These are phyloP conservation scores for Diaporthe eres DNA, from an alignment of 2,329 filamentous ascomycete genomes.

Conservation along the genomic window DNA sequence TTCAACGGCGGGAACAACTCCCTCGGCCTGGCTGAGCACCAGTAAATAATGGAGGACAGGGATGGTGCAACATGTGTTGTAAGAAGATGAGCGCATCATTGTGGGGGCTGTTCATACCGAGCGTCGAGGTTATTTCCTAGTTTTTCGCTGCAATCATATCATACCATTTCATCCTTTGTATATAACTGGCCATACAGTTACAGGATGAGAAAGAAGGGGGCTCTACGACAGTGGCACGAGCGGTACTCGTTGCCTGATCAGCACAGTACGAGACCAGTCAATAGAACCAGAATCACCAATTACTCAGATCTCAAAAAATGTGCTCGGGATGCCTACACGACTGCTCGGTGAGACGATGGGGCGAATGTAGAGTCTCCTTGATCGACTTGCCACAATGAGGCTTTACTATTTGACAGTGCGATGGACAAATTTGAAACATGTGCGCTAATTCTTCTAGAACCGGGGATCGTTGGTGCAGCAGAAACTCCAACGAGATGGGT, in stretches of 20 bases:
- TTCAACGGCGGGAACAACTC: slow-evolving; percentile 70
- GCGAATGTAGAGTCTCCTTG: neutral
- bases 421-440: neutral
- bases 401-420: neutral
- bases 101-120: neutral
- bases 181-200: slow-evolving; percentile 25
- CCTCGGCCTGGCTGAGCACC: slow-evolving; percentile 63
- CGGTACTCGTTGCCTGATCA: neutral
- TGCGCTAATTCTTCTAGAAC: neutral
- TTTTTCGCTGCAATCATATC: neutral
- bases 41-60: neutral
- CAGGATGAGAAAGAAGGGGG: slow-evolving; percentile 5
- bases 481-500: slow-evolving; percentile 6
- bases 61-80: too few relatives aligned
- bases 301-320: too few relatives aligned
- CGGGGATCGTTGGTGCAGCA: neutral
- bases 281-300: slow-evolving; percentile 11
- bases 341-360: neutral
- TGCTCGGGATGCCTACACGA: neutral
- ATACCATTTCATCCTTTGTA: slow-evolving; percentile 29
- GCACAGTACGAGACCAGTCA: neutral
- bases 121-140: slow-evolving; percentile 1
- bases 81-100: neutral
- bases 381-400: neutral
- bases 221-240: neutral